Percentiles rank a stretch among this genome's conserved stretches.
Conservation (phyloP, 129 eudicot genomes). For the Flaveria bidentis region DNA sequence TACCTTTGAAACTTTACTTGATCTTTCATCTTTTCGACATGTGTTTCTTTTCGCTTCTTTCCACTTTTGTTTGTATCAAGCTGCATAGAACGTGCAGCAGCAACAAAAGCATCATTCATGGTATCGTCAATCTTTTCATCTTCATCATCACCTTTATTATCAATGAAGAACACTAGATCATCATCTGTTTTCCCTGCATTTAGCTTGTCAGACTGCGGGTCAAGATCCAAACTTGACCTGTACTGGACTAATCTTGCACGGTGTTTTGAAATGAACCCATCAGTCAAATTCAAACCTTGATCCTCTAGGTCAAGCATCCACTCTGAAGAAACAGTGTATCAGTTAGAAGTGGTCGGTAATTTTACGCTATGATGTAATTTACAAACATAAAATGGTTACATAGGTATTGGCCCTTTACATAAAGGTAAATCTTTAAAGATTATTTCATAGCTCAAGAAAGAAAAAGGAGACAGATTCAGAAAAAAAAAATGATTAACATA, state of each 20-base stretch:
- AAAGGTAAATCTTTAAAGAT: neutral
- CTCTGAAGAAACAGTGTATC: constrained; percentile 39
- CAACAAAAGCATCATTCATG: constrained; percentile 50
- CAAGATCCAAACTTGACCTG: constrained; percentile 37
- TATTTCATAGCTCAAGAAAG: neutral
- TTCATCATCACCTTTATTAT: constrained; percentile 54
- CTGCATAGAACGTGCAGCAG: constrained; percentile 62
- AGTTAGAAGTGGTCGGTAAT: neutral
- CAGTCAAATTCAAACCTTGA: constrained; percentile 52
- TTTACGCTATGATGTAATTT: neutral
- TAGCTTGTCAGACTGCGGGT: constrained; percentile 29
- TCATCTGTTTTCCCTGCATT: constrained; percentile 36
- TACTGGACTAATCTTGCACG: constrained; percentile 38
- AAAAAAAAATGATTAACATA: neutral
- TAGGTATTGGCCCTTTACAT: neutral
- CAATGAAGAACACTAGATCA: constrained; percentile 55
- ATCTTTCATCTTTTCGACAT: constrained; percentile 32
- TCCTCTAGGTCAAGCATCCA: constrained; percentile 68
- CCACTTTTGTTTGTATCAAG: constrained; percentile 38
- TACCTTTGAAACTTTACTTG: constrained; percentile 53
- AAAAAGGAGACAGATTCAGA: neutral
- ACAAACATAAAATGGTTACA: neutral
- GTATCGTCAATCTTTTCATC: constrained; percentile 46
- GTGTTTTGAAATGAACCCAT: constrained; percentile 47
- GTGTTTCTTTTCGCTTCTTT: constrained; percentile 53